Base-by-base conservation (phyloP, 805 yeast species). In the Tetrapisispora phaffii region DNA sequence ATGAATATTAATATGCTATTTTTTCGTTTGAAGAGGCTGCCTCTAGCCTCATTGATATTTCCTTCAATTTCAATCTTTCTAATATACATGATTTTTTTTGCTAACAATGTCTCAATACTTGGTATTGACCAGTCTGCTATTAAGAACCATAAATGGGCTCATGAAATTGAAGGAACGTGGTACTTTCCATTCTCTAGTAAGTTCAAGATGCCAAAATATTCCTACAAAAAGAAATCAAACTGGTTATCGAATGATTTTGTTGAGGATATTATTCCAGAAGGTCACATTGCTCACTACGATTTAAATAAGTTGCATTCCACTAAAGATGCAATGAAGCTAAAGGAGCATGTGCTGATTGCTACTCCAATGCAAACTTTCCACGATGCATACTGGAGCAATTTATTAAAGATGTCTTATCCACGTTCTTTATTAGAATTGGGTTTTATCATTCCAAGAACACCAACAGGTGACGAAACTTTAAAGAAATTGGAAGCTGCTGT, bases 321-420 rank as follows among this genome's bases (percentile, higher is more conserved):
- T 3, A 72, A 84, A 24, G 74, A 77, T 63, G 84, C 96, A 19
- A 78, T 79, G 42, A 74, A 73, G 47, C 83, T 86, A 63, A 77
- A 76, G 56, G 97, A 93, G 61, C 82, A 84, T 50, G 85, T 93
- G 19, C 72, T 93, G 60, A 78, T 93, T 46, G 73, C 93, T 59
- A 80, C 97, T 1, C 98, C 98, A 32, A 80, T 93, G 77, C 82
- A 95, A 37, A 76, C 80, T 52, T 93, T 93, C 61, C 80, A 85
- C 61, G 78, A 80, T 28, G 82, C 77, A 52, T 93, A 88, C 69
- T 93, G 97, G 97, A 76, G 76, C 33, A 93, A 93, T 63, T 66
- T 93, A 48, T 64, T 83, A 48, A 72, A 72, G 52, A 68, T 93
- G 55, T 69, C 79, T 19, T 93, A 93, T 63, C 97, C 96, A 44